Evolutionary conservation across 345 rosid species (phyloP).

Genomic region (Aquilaria sinensis): DNA sequence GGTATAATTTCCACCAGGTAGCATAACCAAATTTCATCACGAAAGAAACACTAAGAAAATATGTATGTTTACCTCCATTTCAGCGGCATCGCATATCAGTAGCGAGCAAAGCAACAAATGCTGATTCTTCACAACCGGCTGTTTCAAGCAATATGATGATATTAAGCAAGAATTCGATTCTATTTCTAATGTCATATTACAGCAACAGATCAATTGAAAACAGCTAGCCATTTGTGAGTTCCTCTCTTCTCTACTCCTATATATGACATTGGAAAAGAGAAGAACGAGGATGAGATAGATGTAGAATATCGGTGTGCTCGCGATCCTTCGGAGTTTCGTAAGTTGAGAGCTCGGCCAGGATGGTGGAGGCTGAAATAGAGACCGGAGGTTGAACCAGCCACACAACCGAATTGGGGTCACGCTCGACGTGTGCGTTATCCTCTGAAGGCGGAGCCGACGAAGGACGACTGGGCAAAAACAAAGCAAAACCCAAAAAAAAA

Average conservation of each 20-base stretch:
- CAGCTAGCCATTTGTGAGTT: background rate
- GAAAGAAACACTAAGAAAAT: background rate
- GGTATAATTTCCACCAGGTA: too few relatives aligned
- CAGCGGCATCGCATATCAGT: constrained; percentile 91
- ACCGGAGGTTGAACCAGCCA: constrained; percentile 23
- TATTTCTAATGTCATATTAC: too few relatives aligned
- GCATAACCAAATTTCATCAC: background rate
- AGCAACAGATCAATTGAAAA: background rate
- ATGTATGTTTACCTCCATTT: constrained; percentile 75
- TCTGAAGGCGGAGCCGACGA: too few relatives aligned
- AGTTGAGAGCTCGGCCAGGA: constrained; percentile 29
- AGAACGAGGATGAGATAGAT: background rate
- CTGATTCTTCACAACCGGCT: constrained; percentile 94
- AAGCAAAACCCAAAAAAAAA: too few relatives aligned
- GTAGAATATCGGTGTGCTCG: constrained; percentile 31
- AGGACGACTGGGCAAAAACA: too few relatives aligned
- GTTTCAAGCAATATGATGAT: constrained; percentile 8
- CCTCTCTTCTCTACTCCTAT: background rate
- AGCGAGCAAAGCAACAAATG: constrained; percentile 87
- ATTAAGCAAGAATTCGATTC: background rate
- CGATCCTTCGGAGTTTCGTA: constrained; percentile 47
- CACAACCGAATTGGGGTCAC: too few relatives aligned
- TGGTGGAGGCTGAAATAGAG: constrained; percentile 41
- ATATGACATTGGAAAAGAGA: background rate
- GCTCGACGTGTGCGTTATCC: too few relatives aligned